phyloP scores from a whole-genome alignment of 208 protist species.

The Leishmania braziliensis region DNA sequence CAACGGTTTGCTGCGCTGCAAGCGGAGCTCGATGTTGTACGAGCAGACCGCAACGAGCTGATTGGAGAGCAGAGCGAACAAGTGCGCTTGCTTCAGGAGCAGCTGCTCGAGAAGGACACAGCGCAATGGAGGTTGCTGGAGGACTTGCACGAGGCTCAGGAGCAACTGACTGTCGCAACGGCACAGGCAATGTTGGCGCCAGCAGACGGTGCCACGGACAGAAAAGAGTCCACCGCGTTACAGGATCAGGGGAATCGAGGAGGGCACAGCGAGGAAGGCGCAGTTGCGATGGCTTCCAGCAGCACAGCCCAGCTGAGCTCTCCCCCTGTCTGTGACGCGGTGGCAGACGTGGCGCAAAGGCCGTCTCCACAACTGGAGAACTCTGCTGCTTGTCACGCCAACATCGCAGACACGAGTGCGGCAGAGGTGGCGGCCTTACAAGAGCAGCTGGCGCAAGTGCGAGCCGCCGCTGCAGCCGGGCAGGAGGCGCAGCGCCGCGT shows the following conservation, averaged over 20 bases:
- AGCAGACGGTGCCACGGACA: neutral
- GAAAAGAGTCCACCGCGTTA: neutral
- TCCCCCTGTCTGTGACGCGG: neutral
- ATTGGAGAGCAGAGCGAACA: slow-evolving; percentile 59
- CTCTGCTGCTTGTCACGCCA: neutral
- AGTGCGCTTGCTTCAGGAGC: slow-evolving; percentile 44
- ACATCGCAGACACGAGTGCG: neutral
- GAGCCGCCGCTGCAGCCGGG: slow-evolving; percentile 18
- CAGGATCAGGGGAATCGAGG: neutral
- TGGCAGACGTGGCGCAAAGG: neutral
- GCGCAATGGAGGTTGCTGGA: slow-evolving; percentile 25
- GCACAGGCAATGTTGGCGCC: neutral
- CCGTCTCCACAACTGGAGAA: neutral
- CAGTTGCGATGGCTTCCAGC: neutral
- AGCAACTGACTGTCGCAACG: neutral
- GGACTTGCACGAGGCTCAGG: slow-evolving; percentile 7
- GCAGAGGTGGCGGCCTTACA: slow-evolving; percentile 12
- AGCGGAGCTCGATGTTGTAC: slow-evolving; percentile 72
- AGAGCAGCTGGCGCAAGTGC: slow-evolving; percentile 18
- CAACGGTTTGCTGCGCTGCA: slow-evolving; percentile 36
- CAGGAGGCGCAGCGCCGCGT: slow-evolving; percentile 36
- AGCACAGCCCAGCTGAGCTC: neutral
- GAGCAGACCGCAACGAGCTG: slow-evolving; percentile 68
- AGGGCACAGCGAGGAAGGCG: neutral
- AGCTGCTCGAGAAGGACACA: slow-evolving; percentile 43